Evolutionary conservation across 2,329 filamentous ascomycete genomes (phyloP), one percentile per base, ranked within the genome.

Genomic region (Atkinsonella hypoxylon): DNA sequence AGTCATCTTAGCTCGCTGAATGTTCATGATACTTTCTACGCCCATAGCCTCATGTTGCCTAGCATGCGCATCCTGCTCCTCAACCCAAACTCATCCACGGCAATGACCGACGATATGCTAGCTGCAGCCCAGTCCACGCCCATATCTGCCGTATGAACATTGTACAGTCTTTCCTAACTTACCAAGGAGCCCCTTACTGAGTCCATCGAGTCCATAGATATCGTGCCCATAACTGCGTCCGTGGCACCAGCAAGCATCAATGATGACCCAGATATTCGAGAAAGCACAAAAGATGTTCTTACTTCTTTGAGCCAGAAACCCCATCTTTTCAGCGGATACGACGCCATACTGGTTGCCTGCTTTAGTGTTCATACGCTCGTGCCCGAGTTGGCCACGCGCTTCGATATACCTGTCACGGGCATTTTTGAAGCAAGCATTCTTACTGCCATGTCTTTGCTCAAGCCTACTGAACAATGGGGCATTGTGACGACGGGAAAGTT

Each of bases 401-500:
- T 46, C n/a, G 17, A 30, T 11, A 20, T 59, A 5, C 56, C 62
- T 6, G 59, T 68, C 12, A 66, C 59, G 6, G 90, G 91, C 6
- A 95, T 97, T 51, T 93, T 96, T 61, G 90, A 96, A 66, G 85
- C 89, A 1, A 88, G 84, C 59, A 73, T 95, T 13, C 70, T 82
- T 2, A 72, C 81, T 0, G 78, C 81, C 2, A 62, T 90, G 10
- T 77, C 83, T 1, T 66, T 76, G 22, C 55, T 65, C 12, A 26
- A 54, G 57, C 1, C 52, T 55, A 39, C 57, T 50, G 66, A 79
- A 56, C 72, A 69, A 45, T 96, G 93, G 73, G 91, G 89, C 2
- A 93, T 97, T 55, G 84, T 97, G 5, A 91, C 85, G 5, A 96
- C 91, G 0, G 90, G 89, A 0, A 79, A 79, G 51, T 86, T 85